Base-by-base conservation (phyloP, 495 filamentous ascomycete genomes). In the Aspergillus conjunctus region DNA sequence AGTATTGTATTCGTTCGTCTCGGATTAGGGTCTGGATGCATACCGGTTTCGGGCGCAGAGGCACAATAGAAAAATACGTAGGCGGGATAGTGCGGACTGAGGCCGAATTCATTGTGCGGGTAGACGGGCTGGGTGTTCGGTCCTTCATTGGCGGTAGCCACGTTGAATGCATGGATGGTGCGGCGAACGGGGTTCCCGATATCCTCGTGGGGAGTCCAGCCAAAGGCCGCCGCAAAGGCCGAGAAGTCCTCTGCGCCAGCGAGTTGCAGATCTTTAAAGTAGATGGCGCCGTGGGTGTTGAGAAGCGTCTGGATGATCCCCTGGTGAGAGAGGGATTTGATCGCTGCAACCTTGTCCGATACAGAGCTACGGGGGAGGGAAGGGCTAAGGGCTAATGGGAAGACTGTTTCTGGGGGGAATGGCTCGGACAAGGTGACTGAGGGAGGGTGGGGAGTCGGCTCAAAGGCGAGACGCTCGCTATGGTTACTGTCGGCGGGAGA, bases 41-140 rank as follows among this genome's bases (percentile, higher is more conserved):
- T 44, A 54, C 52, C 52, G 14, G 52, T 54, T 18, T 54, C 52
- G 4, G 52, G 52, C 11, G 33, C 52, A 20, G 33, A 41, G 7
- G 33, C 33, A 26, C 52, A 54, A 1, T 54, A 54, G 20, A 54
- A 54, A 1, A 54, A 43, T 21, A 54, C 52, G 18, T 41, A 54
- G 10, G 18, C 20, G 1, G 52, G 52, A 41, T 22, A 54, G 15
- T 54, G 52, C 37, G 52, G 52, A 43, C 52, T 54, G 15, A 54
- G 22, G 0, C 52, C 52, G 34, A 54, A 54, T 26, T 54, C 52
- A 43, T 54, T 54, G 11, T 54, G 52, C 17, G 52, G 52, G 14
- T 54, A 54, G 52, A 54, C 52, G 2, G 52, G 52, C 34, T 54
- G 52, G 10, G 52, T 54, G 22, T 54, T 54, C 0, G 52, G 52